These are phyloP conservation scores for Thraustochytrium sp. DNA, from an alignment of 352 stramenopile genomes.

Conservation along the genomic window DNA sequence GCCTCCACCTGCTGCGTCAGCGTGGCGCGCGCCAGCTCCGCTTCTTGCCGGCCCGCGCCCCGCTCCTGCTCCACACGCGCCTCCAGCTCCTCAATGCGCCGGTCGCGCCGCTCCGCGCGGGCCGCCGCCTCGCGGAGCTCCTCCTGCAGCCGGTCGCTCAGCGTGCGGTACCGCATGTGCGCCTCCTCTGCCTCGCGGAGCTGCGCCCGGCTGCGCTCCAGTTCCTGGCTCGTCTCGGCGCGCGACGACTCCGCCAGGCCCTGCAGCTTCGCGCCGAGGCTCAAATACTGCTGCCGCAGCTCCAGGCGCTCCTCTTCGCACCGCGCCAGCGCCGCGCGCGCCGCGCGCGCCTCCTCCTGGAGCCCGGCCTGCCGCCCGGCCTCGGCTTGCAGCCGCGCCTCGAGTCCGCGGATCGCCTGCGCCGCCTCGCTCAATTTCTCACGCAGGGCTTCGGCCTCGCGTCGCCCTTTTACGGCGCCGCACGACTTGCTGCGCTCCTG, in stretches of 20 bases:
- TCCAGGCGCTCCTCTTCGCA: conserved; percentile 14
- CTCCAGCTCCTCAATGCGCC: not conserved
- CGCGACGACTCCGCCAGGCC: not conserved
- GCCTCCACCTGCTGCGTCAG: not conserved
- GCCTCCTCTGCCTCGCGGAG: not conserved
- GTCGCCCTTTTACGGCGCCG: not conserved
- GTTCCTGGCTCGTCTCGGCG: not conserved
- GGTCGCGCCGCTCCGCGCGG: not conserved
- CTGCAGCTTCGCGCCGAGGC: not conserved
- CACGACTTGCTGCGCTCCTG: not conserved
- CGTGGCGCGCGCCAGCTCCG: not conserved
- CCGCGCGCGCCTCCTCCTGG: not conserved
- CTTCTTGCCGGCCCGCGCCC: not conserved
- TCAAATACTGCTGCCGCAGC: conserved; percentile 30
- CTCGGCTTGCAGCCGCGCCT: not conserved
- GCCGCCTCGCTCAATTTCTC: not conserved
- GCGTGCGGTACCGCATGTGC: not conserved
- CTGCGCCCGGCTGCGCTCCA: not conserved
- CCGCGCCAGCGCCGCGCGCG: not conserved
- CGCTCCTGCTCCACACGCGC: not conserved
- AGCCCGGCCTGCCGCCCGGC: not conserved
- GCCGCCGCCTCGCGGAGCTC: not conserved
- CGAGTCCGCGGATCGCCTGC: not conserved
- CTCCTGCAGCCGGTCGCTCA: not conserved
- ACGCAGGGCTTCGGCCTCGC: not conserved